Base-by-base conservation (phyloP, 1,284 basidiomycete genomes). In the Mycosarcoma maydis region DNA sequence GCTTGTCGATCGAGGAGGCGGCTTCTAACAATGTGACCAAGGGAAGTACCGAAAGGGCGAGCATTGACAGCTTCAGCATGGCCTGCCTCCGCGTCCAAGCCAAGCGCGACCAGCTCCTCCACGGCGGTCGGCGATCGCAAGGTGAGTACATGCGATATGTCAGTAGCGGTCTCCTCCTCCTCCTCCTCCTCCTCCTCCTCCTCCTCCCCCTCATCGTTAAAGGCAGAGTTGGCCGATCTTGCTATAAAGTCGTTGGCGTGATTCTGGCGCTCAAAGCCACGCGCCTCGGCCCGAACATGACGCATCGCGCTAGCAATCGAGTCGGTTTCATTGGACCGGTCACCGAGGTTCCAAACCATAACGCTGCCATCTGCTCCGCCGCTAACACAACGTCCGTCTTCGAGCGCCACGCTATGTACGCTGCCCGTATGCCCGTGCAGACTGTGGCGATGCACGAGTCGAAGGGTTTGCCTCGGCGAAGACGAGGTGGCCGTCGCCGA, bases 371-470 rank as follows among this genome's bases (percentile, higher is more conserved):
- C 81, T 4, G 68, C 67, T 9, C 77, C 71, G 0, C 77, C 79
- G 26, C 72, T 76, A 23, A 82, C 76, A 42, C 78, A 77, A 33
- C 73, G 49, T 1, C 73, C 71, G 27, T 73, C 56, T 22, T 74
- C 48, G n/a, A 82, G 44, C 10, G 78, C 71, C 4, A 82, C 76
- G 36, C 66, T 61, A n/a, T 55, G 56, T 0, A 82, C 77, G 30
- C 76, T 52, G 3, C 77, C 74, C 9, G 79, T 81, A 27, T 82
- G 81, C 10, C 81, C 81, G 39, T 81, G 73, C 3, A 82, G 53
- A 3, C 74, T 72, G 6, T 70, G 55, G 14, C 72, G 64, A 47
- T 80, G 77, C 11, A 51, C 43, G 14, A 81, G 49, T 14, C 60
- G 52, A 9, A 80, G 49, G 1, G 40, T 39, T 4, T 39, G 40